Evolutionary conservation across 2,329 filamentous ascomycete genomes (phyloP), one percentile per base, ranked within the genome.

Genomic region (Penicillium rolfsii): DNA sequence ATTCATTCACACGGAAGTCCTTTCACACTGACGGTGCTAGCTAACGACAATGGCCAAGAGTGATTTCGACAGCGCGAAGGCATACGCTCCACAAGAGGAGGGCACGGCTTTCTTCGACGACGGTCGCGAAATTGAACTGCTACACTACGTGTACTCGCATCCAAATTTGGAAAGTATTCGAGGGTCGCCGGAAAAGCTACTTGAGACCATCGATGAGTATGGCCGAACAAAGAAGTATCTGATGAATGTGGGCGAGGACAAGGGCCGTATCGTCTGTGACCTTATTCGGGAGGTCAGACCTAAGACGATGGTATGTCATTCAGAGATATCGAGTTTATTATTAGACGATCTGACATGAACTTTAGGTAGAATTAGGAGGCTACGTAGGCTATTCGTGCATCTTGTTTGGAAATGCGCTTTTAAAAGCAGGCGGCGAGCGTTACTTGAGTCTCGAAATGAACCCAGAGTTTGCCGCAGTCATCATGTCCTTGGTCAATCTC

Each of bases 191-290:
- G 70, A 80, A 12, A 80, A 80, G 57, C 84, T 93, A 1, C 79
- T 91, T 0, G 78, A 80, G 33, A 86, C 84, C 45, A 90, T 92
- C 72, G 89, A 92, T 70, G 85, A 89, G 57, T 92, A 81, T 73
- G 85, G 79, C 16, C 77, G 83, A 33, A 87, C 83, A 2, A 82
- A 85, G 67, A 90, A 88, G 71, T 91, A 89, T 30, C 82, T 93
- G 41, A 92, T 92, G 88, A 93, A 91, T 65, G 85, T 93, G 1
- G 89, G 90, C 48, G 84, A 88, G 69, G 82, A 88, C 71, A 93
- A 93, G 76, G 89, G 88, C 48, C 82, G n/a, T 6, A 89, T 91
- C 57, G 85, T 94, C 1, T 83, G 83, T 11, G 82, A 89, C 41
- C 75, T 93, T 45, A 92, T 94, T 61, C 79, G 79, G 19, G 79